Base-by-base conservation (phyloP, 2,329 filamentous ascomycete genomes). In the Rhynchosporium graminicola region DNA sequence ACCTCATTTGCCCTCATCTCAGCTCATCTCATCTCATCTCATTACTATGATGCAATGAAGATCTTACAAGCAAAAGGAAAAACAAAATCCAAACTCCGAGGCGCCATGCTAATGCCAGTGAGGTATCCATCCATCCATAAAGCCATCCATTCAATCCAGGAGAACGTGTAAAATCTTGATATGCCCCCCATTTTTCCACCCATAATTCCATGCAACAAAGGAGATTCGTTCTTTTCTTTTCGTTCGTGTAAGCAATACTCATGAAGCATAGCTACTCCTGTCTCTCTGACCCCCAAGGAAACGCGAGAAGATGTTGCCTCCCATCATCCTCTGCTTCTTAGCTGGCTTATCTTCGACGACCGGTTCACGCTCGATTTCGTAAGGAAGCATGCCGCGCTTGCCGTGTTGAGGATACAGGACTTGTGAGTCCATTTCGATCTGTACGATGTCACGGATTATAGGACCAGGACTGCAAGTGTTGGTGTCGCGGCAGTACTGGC, bases 281-380 rank as follows among this genome's bases (percentile, higher is more conserved):
- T 54, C 40, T 29, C 47, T 55, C 26, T 38, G 46, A 6, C 57
- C 46, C 5, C 57, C 46, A 42, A 59, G 57, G 12, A 59, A 15
- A 1, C 57, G 57, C 33, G 57, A 59, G 46, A 59, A 59, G 46
- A 59, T 59, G 10, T 62, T 59, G 13, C 62, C 62, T 31, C 60
- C 50, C 60, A 72, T 63, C 45, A 72, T 69, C n/a, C 71, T 57
- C 15, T 68, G 55, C 59, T 72, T 73, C 66, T 72, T 72, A 4
- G 57, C 42, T 8, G 65, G 58, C 33, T 64, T 59, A 57, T 72
- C 65, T 42, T 68, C 69, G 28, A 69, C 63, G 43, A 64, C 57
- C 38, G 63, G 54, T 29, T 69, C 67, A 29, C 67, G 68, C 63
- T 73, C 71, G 31, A 73, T 71, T 61, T 74, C 72, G 38, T 73